Conservation (phyloP, 192 early-diverging fungal species). For the Phycomyces blakesleeanus region DNA sequence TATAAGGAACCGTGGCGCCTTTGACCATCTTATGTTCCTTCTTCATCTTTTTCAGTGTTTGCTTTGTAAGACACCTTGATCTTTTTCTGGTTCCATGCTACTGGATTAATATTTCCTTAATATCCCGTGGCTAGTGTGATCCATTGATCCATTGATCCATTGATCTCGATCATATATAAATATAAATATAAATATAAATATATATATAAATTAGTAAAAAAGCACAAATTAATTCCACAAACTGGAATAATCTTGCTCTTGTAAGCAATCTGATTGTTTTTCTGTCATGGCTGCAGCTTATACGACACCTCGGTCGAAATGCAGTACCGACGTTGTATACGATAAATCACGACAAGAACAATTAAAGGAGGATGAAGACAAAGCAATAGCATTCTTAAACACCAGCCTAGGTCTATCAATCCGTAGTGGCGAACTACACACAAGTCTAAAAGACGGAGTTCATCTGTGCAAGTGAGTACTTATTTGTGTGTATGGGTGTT, state of each 20-base stretch:
- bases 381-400: slow-evolving; percentile 5
- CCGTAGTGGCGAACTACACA: background rate
- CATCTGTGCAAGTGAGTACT: slow-evolving; percentile 10
- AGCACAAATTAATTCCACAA: background rate
- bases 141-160: too few species aligned
- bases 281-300: background rate
- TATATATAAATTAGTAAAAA: background rate
- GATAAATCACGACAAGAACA: slow-evolving; percentile 9
- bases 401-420: background rate
- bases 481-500: too few species aligned
- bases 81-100: background rate
- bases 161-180: too few species aligned
- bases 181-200: background rate
- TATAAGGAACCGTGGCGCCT: background rate
- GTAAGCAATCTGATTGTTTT: background rate
- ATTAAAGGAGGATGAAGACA: slow-evolving; percentile 2
- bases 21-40: background rate
- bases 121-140: background rate
- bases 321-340: background rate
- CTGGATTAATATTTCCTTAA: background rate
- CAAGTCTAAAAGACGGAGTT: slow-evolving; percentile 2
- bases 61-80: background rate
- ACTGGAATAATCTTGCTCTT: background rate
- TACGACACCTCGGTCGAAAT: background rate
- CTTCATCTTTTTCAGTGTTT: slow-evolving; percentile 4